Conservation (phyloP, 345 rosid genomes). For the Hevea brasiliensis region DNA sequence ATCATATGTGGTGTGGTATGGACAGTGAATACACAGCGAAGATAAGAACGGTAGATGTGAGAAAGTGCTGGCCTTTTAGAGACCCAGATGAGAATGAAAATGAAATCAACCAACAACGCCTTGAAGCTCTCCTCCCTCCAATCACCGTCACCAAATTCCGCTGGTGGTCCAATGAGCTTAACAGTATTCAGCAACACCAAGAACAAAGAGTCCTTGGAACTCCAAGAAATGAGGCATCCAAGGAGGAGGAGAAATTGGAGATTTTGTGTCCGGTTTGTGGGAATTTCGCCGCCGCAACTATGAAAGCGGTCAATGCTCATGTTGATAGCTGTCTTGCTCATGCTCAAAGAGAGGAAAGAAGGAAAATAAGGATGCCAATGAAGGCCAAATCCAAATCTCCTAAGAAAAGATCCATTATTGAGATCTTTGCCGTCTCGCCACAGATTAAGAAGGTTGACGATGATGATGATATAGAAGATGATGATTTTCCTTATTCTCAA, state of each 20-base stretch:
- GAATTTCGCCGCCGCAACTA: conserved; percentile 24
- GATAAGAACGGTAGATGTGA: conserved; percentile 45
- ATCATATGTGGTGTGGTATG: too few species aligned
- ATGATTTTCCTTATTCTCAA: neutral
- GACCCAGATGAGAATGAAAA: conserved; percentile 10
- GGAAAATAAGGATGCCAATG: conserved; percentile 17
- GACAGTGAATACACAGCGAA: conserved; percentile 51
- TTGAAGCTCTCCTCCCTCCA: conserved; percentile 52
- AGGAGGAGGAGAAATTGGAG: conserved; percentile 15
- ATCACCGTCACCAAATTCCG: conserved; percentile 55
- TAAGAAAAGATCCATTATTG: conserved; percentile 54
- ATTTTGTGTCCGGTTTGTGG: conserved; percentile 29
- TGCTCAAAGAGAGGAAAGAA: conserved; percentile 22
- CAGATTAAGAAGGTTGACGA: conserved; percentile 30
- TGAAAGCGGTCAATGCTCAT: conserved; percentile 26
- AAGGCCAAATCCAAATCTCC: conserved; percentile 33
- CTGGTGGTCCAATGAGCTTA: conserved; percentile 70
- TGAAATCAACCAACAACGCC: conserved; percentile 16
- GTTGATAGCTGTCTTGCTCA: conserved; percentile 30
- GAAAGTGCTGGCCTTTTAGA: conserved; percentile 61
- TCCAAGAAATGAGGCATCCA: neutral
- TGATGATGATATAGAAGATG: conserved; percentile 14
- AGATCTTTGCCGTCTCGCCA: conserved; percentile 51
- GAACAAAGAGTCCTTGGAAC: neutral
- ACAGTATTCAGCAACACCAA: conserved; percentile 3